phyloP scores from a whole-genome alignment of 2,329 filamentous ascomycete genomes.

The Knoxdaviesia proteae region DNA sequence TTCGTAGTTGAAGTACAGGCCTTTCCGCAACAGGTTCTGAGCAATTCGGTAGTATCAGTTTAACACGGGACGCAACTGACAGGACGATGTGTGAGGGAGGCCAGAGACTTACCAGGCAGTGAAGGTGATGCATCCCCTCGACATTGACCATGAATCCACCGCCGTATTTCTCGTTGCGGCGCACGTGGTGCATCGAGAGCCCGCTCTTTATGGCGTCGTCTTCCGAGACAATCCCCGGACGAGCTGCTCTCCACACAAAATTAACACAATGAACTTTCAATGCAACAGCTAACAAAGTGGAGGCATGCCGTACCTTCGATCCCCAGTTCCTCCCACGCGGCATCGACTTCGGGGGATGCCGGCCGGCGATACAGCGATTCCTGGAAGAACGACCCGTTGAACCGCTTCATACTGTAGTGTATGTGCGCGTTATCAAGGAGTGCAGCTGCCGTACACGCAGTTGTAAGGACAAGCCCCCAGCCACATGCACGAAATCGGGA shows the following conservation, averaged over 20 bases:
- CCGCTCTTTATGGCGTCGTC: slow-evolving; percentile 28
- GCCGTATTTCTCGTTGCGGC: slow-evolving; percentile 30
- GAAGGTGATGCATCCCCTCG: slow-evolving; percentile 33
- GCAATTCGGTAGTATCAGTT: not conserved
- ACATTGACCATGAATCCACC: slow-evolving; percentile 38
- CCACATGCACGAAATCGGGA: not conserved
- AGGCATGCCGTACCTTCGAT: slow-evolving; percentile 20
- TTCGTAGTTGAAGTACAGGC: slow-evolving; percentile 36
- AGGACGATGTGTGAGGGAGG: not conserved
- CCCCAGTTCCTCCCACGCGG: slow-evolving; percentile 26
- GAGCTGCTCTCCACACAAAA: slow-evolving; percentile 11
- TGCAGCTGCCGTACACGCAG: slow-evolving; percentile 9
- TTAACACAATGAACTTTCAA: slow-evolving; percentile 1
- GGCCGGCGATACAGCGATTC: slow-evolving; percentile 30
- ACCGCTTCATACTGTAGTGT: slow-evolving; percentile 15
- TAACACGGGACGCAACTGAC: not conserved
- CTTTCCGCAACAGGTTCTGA: slow-evolving; percentile 37
- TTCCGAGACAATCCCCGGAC: slow-evolving; percentile 24
- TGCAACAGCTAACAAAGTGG: not conserved
- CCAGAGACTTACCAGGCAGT: slow-evolving; percentile 26
- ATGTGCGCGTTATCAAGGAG: slow-evolving; percentile 14
- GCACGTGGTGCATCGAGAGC: slow-evolving; percentile 31
- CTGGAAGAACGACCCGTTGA: slow-evolving; percentile 35
- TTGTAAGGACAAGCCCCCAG: not conserved
- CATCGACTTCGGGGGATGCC: slow-evolving; percentile 30